Evolutionary conservation across 1,284 basidiomycete species (phyloP).

Genomic region (Leccinum ponderosum): DNA sequence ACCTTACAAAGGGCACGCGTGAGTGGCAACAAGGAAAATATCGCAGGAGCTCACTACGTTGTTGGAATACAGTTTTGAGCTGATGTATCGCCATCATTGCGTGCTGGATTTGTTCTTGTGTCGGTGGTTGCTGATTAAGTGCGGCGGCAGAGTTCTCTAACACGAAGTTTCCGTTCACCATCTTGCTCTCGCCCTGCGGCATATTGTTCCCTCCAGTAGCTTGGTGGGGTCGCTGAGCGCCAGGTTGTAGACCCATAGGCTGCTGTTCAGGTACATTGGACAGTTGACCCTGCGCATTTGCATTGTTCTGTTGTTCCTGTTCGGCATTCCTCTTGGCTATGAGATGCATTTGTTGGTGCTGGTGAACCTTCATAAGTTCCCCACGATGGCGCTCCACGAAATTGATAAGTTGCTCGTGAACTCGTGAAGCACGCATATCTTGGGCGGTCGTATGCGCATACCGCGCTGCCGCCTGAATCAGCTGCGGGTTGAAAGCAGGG

Average conservation of each 20-base stretch:
- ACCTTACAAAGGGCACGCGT: slow-evolving; percentile 10
- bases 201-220: slow-evolving; percentile 16
- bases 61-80: slow-evolving; percentile 34
- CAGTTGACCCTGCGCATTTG: slow-evolving; percentile 16
- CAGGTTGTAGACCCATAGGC: slow-evolving; percentile 16
- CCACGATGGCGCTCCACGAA: slow-evolving; percentile 59
- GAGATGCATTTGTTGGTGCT: slow-evolving; percentile 22
- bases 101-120: slow-evolving; percentile 34
- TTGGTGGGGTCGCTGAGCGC: slow-evolving; percentile 22
- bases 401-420: slow-evolving; percentile 52
- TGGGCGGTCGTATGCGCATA: slow-evolving; percentile 45
- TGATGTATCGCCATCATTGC: slow-evolving; percentile 34
- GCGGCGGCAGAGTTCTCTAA: slow-evolving; percentile 11
- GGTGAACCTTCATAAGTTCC: slow-evolving; percentile 27
- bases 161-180: slow-evolving; percentile 16
- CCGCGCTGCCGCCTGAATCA: slow-evolving; percentile 26
- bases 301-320: slow-evolving; percentile 26
- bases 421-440: slow-evolving; percentile 52
- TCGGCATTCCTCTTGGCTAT: slow-evolving; percentile 27
- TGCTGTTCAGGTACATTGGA: slow-evolving; percentile 26
- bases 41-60: slow-evolving; percentile 33
- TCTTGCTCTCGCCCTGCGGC: slow-evolving; percentile 23
- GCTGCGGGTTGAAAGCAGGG: slow-evolving; percentile 16
- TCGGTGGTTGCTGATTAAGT: slow-evolving; percentile 19
- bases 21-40: slow-evolving; percentile 16